These are phyloP conservation scores for Chenopodium suecicum DNA, from an alignment of 148 eudicot species.

Conservation along the genomic window DNA sequence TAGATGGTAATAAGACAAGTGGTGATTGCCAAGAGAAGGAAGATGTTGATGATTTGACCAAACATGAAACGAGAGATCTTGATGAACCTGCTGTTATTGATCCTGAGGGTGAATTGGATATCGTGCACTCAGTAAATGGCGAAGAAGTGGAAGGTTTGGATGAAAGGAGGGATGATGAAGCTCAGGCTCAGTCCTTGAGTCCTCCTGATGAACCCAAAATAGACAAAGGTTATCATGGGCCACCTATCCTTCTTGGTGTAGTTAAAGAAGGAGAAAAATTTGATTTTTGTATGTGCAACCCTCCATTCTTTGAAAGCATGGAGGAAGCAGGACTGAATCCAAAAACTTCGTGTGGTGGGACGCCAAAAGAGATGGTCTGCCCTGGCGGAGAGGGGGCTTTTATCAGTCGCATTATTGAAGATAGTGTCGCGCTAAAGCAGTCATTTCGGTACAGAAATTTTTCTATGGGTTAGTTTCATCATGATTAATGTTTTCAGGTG, in stretches of 20 bases:
- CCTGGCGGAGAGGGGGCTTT: conserved; percentile 91
- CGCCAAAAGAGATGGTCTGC: conserved; percentile 84
- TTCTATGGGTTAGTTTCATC: not conserved
- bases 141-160: conserved; percentile 14
- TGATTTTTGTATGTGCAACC: conserved; percentile 99
- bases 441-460: conserved; percentile 63
- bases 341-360: conserved; percentile 96
- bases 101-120: conserved; percentile 20
- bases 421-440: conserved; percentile 62
- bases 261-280: conserved; percentile 75
- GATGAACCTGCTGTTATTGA: conserved; percentile 10
- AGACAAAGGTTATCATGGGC: conserved; percentile 48
- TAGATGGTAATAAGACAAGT: conserved; percentile 2
- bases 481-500: not conserved
- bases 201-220: conserved; percentile 19
- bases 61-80: conserved; percentile 4
- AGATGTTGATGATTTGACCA: conserved; percentile 12
- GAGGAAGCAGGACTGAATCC: conserved; percentile 90
- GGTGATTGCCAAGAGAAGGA: conserved; percentile 13
- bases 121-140: not conserved
- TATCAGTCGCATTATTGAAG: conserved; percentile 70
- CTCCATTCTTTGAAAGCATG: conserved; percentile 95
- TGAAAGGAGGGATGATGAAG: conserved; percentile 20
- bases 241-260: conserved; percentile 70
- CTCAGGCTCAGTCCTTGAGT: conserved; percentile 16